phyloP scores from a whole-genome alignment of 148 eudicot genomes.

The Rhododendron ovatum region DNA sequence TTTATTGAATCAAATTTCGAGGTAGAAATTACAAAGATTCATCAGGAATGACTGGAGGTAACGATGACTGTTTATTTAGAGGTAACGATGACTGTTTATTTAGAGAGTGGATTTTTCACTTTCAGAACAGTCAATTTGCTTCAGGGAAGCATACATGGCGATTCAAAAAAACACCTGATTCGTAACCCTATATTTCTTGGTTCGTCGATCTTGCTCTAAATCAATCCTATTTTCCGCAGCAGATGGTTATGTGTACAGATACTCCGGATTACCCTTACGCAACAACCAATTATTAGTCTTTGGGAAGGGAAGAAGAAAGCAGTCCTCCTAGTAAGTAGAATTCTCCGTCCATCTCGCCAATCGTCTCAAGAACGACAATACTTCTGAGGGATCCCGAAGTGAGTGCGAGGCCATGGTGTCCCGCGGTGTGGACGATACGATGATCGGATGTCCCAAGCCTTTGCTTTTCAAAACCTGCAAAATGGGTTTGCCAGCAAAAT shows the following conservation, averaged over 20 bases:
- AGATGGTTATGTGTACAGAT: background rate
- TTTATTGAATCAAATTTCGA: too few species aligned
- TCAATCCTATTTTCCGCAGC: background rate
- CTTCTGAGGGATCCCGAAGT: slow-evolving; percentile 69
- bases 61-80: background rate
- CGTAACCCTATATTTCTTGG: background rate
- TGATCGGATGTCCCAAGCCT: slow-evolving; percentile 59
- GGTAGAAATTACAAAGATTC: too few species aligned
- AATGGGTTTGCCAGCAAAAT: too few species aligned
- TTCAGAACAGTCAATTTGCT: background rate
- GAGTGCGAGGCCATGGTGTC: slow-evolving; percentile 67
- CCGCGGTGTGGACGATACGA: slow-evolving; percentile 56
- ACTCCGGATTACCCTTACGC: background rate
- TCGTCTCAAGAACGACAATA: slow-evolving; percentile 43
- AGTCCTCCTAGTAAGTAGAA: slow-evolving; percentile 6
- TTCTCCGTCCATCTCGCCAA: slow-evolving; percentile 42
- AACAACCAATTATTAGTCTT: background rate
- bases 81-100: background rate
- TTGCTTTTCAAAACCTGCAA: slow-evolving; percentile 43
- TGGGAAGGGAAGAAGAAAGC: background rate
- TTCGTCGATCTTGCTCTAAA: background rate
- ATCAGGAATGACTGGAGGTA: too few species aligned
- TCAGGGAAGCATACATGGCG: background rate
- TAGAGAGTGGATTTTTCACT: background rate
- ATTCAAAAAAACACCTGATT: background rate